Evolutionary conservation across 2,329 filamentous ascomycete species (phyloP).

Genomic region (Fusarium verrucosum): DNA sequence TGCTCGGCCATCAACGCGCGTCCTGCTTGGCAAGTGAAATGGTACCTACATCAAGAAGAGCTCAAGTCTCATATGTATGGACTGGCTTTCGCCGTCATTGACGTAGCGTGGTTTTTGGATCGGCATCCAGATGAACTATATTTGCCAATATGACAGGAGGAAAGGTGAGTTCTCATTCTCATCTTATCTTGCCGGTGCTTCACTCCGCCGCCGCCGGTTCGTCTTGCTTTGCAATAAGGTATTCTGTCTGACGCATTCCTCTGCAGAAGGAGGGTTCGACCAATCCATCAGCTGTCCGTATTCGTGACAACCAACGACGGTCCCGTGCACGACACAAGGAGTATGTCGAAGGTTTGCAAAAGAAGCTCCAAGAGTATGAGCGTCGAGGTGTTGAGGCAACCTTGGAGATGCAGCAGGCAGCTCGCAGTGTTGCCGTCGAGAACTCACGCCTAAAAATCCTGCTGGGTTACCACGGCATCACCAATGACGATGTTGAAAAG

Average conservation of each 20-base stretch:
- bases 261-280: conserved; percentile 42
- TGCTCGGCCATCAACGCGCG: conserved; percentile 45
- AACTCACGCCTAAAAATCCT: conserved; percentile 58
- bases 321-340: conserved; percentile 62
- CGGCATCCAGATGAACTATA: conserved; percentile 36
- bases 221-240: conserved; percentile 17
- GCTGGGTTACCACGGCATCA: conserved; percentile 53
- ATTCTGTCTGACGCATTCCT: conserved; percentile 34
- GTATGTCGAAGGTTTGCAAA: conserved; percentile 59
- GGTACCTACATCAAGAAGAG: conserved; percentile 44
- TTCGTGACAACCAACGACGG: conserved; percentile 63
- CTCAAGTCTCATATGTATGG: conserved; percentile 39
- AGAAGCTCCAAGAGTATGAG: conserved; percentile 58
- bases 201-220: conserved; percentile 4
- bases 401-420: conserved; percentile 63
- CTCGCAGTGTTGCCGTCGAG: conserved; percentile 59
- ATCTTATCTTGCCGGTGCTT: conserved; percentile 10
- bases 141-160: conserved; percentile 42
- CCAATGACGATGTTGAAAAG: conserved; percentile 51
- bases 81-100: conserved; percentile 35
- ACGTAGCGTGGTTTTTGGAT: conserved; percentile 38
- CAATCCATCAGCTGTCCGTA: conserved; percentile 51
- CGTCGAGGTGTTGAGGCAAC: conserved; percentile 59
- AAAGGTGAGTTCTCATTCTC: conserved; percentile 42
- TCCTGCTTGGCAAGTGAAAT: conserved; percentile 44